These are phyloP conservation scores for Calonectria leucothoes DNA, from an alignment of 2,329 filamentous ascomycete genomes.

Conservation along the genomic window DNA sequence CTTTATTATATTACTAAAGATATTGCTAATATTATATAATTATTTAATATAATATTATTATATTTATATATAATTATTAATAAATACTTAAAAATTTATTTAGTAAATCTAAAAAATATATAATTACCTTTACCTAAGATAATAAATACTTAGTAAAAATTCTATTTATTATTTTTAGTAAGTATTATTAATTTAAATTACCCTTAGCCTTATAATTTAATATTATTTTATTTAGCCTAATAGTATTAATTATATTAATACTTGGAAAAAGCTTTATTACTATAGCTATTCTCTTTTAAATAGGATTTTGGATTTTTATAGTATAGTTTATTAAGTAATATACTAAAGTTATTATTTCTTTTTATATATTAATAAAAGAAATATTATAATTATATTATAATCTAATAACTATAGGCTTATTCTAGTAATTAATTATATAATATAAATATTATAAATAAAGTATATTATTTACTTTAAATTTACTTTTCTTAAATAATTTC, in stretches of 20 bases:
- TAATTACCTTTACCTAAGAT: conserved; percentile 7
- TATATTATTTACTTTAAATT: not conserved
- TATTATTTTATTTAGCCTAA: not conserved
- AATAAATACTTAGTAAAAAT: conserved; percentile 2
- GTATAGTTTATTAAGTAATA: conserved; percentile 1
- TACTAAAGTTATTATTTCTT: not conserved
- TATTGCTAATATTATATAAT: not conserved
- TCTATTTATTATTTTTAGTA: conserved; percentile 7
- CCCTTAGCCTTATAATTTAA: not conserved
- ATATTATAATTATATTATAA: conserved; percentile 18
- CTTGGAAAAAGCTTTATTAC: not conserved
- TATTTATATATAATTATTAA: conserved; percentile 14
- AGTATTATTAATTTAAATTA: not conserved
- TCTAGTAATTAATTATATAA: conserved; percentile 11
- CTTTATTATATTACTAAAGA: not conserved
- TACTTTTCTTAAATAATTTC: not conserved
- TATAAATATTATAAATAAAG: not conserved
- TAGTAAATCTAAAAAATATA: not conserved
- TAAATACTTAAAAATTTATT: conserved; percentile 5
- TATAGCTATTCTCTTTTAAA: not conserved
- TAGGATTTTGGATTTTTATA: not conserved
- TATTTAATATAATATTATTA: conserved; percentile 6
- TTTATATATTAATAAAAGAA: too few relatives aligned
- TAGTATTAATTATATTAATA: not conserved
- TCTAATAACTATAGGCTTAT: not conserved